Evolutionary conservation across 2,329 filamentous ascomycete species (phyloP).

Genomic region (Ceratocystiopsis sp.): DNA sequence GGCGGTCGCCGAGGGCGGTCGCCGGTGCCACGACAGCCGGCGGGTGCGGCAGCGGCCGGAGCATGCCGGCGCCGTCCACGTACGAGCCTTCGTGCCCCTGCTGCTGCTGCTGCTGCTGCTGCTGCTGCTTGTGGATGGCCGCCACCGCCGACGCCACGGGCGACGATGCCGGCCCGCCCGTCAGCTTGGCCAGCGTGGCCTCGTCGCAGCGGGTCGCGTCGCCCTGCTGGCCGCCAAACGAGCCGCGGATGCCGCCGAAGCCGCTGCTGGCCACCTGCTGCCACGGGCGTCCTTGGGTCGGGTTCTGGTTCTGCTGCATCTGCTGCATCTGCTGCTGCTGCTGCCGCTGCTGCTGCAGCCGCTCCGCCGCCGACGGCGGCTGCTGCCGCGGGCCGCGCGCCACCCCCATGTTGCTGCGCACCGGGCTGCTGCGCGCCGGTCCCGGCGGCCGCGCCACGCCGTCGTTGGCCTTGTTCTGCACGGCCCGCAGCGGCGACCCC

Average conservation of each 20-base stretch:
- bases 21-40: not conserved
- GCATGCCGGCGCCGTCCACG: not conserved
- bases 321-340: not conserved
- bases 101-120: not conserved
- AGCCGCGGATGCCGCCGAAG: conserved; percentile 2
- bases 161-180: too few species aligned
- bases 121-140: not conserved
- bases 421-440: too few species aligned
- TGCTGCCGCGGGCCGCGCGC: not conserved
- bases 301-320: not conserved
- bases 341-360: not conserved
- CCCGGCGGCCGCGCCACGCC: not conserved
- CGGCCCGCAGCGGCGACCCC: conserved; percentile 3
- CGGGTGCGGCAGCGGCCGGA: conserved; percentile 3
- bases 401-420: not conserved
- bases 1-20: too few species aligned
- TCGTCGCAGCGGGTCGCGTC: too few species aligned
- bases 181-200: too few species aligned
- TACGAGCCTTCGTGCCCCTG: not conserved
- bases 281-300: not conserved
- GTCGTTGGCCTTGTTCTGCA: not conserved
- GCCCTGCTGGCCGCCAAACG: conserved; percentile 2
- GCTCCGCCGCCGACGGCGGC: not conserved
- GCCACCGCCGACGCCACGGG: too few species aligned
- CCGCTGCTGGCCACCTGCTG: not conserved